Percentiles rank a stretch among this genome's conserved stretches.
Conservation (phyloP, 78 protist genomes). For the Protostelium mycophagum region DNA sequence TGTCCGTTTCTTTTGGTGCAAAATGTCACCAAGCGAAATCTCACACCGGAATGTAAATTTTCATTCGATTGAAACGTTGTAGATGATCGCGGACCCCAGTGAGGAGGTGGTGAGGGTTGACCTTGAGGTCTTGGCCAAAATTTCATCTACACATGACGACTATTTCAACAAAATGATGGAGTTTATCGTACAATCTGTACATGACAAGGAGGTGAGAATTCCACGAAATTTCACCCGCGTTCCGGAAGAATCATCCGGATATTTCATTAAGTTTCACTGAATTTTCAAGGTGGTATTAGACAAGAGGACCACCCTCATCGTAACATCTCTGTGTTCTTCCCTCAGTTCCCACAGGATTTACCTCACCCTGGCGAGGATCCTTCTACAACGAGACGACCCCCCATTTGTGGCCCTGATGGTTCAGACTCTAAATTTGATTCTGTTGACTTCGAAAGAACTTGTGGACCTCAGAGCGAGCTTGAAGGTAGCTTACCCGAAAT, state of each 20-base stretch:
- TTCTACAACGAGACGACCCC: constrained; percentile 47
- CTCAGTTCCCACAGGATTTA: constrained; percentile 48
- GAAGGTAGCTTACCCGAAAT: no score
- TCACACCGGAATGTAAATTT: no score
- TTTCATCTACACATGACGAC: constrained; percentile 13
- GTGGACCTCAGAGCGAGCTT: constrained; percentile 45
- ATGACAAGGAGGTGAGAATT: background rate
- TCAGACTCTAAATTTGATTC: constrained; percentile 75
- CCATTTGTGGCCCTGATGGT: constrained; percentile 72
- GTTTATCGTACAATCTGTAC: constrained; percentile 5
- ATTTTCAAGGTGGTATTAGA: constrained; percentile 26
- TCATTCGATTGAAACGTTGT: background rate
- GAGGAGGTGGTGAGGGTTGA: constrained; percentile 56
- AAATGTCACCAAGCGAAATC: no score
- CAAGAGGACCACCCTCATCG: constrained; percentile 49
- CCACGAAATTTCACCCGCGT: background rate
- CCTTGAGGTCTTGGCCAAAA: constrained; percentile 59
- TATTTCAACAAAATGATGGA: constrained; percentile 40
- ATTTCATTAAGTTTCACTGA: background rate
- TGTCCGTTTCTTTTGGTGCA: no score
- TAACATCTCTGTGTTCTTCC: constrained; percentile 46
- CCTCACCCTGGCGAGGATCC: constrained; percentile 19
- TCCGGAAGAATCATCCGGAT: background rate
- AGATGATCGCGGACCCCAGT: background rate
- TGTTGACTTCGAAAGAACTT: constrained; percentile 76